Evolutionary conservation across 2,329 filamentous ascomycete genomes (phyloP).

Genomic region (Fusarium sp.): DNA sequence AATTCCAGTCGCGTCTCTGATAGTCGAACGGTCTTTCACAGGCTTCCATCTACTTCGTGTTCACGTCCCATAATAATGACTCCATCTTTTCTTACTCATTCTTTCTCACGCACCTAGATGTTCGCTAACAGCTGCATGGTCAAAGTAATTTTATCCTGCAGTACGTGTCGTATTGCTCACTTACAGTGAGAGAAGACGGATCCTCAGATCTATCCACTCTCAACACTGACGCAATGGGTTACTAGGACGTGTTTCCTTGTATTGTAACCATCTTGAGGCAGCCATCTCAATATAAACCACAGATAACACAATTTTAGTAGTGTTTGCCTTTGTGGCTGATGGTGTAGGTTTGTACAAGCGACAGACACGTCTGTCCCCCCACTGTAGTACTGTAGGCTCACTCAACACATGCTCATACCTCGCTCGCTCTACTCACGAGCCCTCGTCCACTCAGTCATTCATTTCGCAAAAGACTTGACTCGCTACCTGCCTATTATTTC

Average conservation of each 20-base stretch:
- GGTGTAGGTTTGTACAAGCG: background rate
- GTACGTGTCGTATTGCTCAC: background rate
- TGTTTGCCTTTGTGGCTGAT: background rate
- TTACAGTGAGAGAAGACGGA: background rate
- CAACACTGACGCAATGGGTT: background rate
- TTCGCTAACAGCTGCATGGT: conserved; percentile 26
- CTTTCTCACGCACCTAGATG: background rate
- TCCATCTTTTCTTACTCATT: conserved; percentile 7
- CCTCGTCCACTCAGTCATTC: background rate
- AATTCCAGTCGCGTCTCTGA: conserved; percentile 21
- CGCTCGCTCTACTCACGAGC: background rate
- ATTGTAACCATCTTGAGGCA: background rate
- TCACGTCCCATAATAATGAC: conserved; percentile 12
- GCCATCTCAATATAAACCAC: background rate
- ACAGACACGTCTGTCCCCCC: background rate
- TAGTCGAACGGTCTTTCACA: background rate
- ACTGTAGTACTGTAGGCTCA: background rate
- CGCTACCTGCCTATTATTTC: conserved; percentile 1
- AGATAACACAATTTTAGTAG: background rate
- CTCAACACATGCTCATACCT: background rate
- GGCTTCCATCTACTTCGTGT: background rate
- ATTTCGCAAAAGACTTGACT: conserved; percentile 2
- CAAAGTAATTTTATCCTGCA: conserved; percentile 20
- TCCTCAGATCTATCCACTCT: background rate
- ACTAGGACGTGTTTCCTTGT: background rate